Evolutionary conservation across 345 rosid genomes (phyloP).

Genomic region (Arabidopsis arenosa): DNA sequence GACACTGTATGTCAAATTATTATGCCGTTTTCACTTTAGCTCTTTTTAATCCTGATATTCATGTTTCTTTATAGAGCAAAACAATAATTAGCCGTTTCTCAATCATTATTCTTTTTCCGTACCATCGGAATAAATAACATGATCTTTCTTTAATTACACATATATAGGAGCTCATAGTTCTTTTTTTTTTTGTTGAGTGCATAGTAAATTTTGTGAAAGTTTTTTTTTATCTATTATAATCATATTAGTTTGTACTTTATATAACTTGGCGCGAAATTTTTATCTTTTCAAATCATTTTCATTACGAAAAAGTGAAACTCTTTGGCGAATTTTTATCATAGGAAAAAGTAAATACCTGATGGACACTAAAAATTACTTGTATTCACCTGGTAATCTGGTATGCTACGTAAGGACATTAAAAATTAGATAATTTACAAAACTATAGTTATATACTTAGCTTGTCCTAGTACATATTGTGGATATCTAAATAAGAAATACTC

Average conservation of each 20-base stretch:
- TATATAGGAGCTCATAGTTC: not conserved
- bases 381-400: not conserved
- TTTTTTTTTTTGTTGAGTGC: not conserved
- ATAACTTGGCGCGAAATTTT: not conserved
- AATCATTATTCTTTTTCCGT: constrained; percentile 23
- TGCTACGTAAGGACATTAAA: not conserved
- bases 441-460: not conserved
- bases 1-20: constrained; percentile 33
- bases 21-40: constrained; percentile 42
- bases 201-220: not conserved
- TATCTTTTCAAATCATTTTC: not conserved
- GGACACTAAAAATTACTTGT: not conserved
- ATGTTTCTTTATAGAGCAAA: constrained; percentile 27
- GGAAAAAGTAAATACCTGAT: not conserved
- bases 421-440: not conserved
- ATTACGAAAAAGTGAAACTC: not conserved
- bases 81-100: constrained; percentile 36
- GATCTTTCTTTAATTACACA: constrained; percentile 3
- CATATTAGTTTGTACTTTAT: not conserved
- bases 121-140: not conserved
- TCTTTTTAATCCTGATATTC: constrained; percentile 38
- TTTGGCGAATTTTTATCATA: not conserved
- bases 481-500: not conserved
- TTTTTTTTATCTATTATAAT: not conserved
- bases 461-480: not conserved